Evolutionary conservation across 148 eudicot species (phyloP), one percentile per base, ranked within the genome.

Genomic region (Linanthus parryae): DNA sequence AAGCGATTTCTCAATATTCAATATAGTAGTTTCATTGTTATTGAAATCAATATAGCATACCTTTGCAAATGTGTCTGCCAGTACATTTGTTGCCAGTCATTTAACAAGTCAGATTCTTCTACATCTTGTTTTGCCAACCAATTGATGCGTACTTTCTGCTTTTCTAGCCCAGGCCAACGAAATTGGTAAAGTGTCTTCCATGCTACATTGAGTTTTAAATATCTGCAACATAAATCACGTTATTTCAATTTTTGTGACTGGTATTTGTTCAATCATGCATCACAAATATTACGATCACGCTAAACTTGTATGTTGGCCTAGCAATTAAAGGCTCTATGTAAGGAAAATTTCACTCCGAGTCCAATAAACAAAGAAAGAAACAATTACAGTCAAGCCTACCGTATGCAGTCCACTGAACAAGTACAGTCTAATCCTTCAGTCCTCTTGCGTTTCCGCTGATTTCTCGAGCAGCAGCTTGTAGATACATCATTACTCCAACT

Each of bases 61-160:
- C 72, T 70, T 59, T 90, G 97, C 40, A 89, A 43, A 73, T 89
- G 97, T 44, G 64, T 46, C 68, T 89, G 83, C 97, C 95, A 89
- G 58, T 82, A 89, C 41, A 62, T 71, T 53, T 82, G 90, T 40
- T 67, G 73, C 97, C 97, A 89, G 43, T 89, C 84, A 58, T 39
- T 42, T 5, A 38, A 20, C 35, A 60, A 37, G 22, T 67, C 69
- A 50, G 44, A 19, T 42, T 63, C 53, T 23, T n/a, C 67, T 43
- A 56, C 43, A 37, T 22, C 59, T 8, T 52, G 52, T 55, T 56
- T 71, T 23, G 44, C 36, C 46, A 62, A 52, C 48, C 64, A 52
- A 36, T 52, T 39, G 20, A 41, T 63, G 29, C 15, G 51, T 29
- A 45, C 56, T 39, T n/a, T 68, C 53, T 44, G 71, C 46, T 46